Evolutionary conservation across 257 asterid species (phyloP), one percentile per base, ranked within the genome.

Genomic region (Capsicum rhomboideum): DNA sequence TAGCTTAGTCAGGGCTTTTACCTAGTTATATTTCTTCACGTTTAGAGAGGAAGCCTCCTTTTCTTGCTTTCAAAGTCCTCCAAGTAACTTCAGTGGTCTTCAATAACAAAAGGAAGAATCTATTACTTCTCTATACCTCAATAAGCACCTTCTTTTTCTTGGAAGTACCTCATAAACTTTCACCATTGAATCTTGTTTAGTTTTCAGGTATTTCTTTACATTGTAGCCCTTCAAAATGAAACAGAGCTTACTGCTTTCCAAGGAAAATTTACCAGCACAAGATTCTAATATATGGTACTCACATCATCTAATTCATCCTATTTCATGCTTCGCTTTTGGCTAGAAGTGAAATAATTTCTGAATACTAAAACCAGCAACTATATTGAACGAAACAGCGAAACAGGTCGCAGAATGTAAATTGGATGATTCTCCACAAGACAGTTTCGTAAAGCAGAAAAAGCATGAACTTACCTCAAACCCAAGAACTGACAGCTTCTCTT

Each of bases 401-500:
- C 44, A 28, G 6, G 72, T 6, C 0, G 21, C 21, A 23, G 58
- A 74, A 46, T 11, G 14, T 74, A 46, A 46, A 46, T 74, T 72
- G 20, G n/a, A 26, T 74, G 44, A 18, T 23, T 75, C 44, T 7
- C 44, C 81, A 75, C 61, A 26, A 50, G 81, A 52, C 44, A 75
- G 12, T 26, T 77, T 8, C 16, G 18, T 50, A 77, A 50, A 8
- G 67, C 26, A 49, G 80, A 61, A 20, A 67, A 21, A 66, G 74
- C 42, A 44, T 71, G 23, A 82, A 87, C 86, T 83, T 87, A 94
- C 99, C 98, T 96, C 98, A 85, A 96, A 96, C 82, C 97, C 97
- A 44, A 94, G 87, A 28, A 96, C 95, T 8, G 99, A 96, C 86
- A 94, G 63, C 87, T 87, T 94, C 83, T 96, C 99, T 90, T 93